Percentiles rank a stretch among this genome's conserved stretches.
Evolutionary conservation across 805 yeast species (phyloP).

Genomic region (Sugiyamaella marilandica): DNA sequence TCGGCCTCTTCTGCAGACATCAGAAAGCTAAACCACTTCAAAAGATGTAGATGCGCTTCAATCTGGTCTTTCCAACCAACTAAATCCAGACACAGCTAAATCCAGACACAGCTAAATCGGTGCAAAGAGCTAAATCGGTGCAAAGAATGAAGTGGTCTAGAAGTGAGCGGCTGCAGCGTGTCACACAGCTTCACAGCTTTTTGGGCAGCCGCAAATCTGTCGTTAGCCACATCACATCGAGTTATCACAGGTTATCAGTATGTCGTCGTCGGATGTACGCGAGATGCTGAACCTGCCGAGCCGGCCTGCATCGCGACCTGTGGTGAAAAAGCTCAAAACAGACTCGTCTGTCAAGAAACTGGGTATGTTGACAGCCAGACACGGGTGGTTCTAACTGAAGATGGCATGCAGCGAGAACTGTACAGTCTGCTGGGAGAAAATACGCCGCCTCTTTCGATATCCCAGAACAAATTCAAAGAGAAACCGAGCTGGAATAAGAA

Average conservation of each 20-base stretch:
- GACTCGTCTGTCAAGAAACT: slow-evolving; percentile 16
- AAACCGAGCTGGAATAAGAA: slow-evolving; percentile 55
- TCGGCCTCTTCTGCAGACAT: slow-evolving; percentile 24
- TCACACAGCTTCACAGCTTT: too few species aligned
- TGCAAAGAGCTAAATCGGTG: too few species aligned
- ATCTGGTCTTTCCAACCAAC: too few species aligned
- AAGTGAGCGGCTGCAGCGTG: too few species aligned
- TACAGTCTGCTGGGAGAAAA: slow-evolving; percentile 86
- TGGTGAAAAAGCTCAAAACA: slow-evolving; percentile 20
- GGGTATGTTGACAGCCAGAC: slow-evolving; percentile 5
- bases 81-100: too few species aligned
- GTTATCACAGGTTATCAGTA: background rate
- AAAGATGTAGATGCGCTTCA: background rate
- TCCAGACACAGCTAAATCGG: too few species aligned
- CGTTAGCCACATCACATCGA: background rate
- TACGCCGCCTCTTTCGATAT: slow-evolving; percentile 76
- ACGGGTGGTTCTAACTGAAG: slow-evolving; percentile 22
- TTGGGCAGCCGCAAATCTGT: background rate
- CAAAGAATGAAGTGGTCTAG: too few species aligned
- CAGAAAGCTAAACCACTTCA: background rate
- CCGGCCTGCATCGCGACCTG: slow-evolving; percentile 19
- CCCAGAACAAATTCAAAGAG: slow-evolving; percentile 54
- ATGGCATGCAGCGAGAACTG: slow-evolving; percentile 84
- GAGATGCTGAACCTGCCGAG: slow-evolving; percentile 30
- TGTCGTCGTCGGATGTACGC: slow-evolving; percentile 31